These are phyloP conservation scores for Oldenlandia corymbosa DNA, from an alignment of 257 asterid genomes.

Conservation along the genomic window DNA sequence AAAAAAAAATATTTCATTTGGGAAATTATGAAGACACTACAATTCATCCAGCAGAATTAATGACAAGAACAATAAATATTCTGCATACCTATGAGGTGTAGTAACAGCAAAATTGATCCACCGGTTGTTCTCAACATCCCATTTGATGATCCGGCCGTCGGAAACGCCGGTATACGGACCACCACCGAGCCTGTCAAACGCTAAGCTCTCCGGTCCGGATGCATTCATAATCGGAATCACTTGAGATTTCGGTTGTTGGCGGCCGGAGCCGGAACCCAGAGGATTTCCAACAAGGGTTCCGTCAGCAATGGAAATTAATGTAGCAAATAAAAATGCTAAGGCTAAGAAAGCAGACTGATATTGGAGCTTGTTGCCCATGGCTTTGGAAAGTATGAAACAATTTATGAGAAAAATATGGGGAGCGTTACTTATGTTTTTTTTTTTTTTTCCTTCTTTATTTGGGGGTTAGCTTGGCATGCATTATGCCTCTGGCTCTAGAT, in stretches of 20 bases:
- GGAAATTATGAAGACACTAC: too few relatives aligned
- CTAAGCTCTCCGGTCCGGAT: slow-evolving; percentile 29
- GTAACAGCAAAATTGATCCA: slow-evolving; percentile 30
- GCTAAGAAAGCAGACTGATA: neutral
- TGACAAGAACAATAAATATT: too few relatives aligned
- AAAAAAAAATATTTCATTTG: too few relatives aligned
- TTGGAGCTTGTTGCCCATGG: neutral
- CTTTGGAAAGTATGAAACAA: too few relatives aligned
- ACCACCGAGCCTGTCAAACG: slow-evolving; percentile 16
- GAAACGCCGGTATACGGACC: slow-evolving; percentile 34
- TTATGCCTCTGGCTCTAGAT: too few relatives aligned
- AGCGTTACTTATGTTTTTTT: too few relatives aligned
- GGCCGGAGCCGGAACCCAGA: neutral
- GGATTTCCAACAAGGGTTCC: neutral
- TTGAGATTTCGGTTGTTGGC: neutral
- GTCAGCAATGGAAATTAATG: neutral
- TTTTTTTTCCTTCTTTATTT: too few relatives aligned
- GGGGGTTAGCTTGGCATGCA: too few relatives aligned
- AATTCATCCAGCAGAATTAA: too few relatives aligned
- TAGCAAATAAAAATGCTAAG: neutral
- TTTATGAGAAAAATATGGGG: too few relatives aligned
- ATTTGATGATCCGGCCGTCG: slow-evolving; percentile 30
- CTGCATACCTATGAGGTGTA: slow-evolving; percentile 22
- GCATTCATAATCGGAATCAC: slow-evolving; percentile 17
- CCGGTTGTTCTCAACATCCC: slow-evolving; percentile 12